These are phyloP conservation scores for Tolypocladium inflatum DNA, from an alignment of 2,329 filamentous ascomycete species.

Conservation along the genomic window DNA sequence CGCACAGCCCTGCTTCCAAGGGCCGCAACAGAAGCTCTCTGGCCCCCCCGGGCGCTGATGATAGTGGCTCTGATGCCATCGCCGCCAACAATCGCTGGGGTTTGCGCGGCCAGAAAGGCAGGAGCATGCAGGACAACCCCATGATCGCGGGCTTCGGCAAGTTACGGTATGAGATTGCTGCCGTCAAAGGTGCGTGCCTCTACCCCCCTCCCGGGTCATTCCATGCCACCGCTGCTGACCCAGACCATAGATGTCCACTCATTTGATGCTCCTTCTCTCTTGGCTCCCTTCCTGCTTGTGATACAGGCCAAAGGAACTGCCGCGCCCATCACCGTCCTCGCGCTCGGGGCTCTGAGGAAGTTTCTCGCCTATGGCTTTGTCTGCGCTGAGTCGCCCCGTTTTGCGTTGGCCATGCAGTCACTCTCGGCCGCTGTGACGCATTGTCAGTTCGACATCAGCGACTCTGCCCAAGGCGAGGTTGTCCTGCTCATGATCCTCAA, in stretches of 20 bases:
- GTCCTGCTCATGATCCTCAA: constrained; percentile 90
- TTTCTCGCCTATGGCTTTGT: constrained; percentile 95
- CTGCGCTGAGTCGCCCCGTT: constrained; percentile 71
- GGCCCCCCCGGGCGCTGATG: constrained; percentile 19
- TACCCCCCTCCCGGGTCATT: not conserved
- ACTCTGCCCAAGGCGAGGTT: constrained; percentile 89
- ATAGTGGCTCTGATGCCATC: constrained; percentile 36
- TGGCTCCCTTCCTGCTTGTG: constrained; percentile 92
- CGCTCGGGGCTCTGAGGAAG: constrained; percentile 87
- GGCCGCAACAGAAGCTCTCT: constrained; percentile 32
- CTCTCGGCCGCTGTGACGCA: constrained; percentile 93
- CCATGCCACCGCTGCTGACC: not conserved
- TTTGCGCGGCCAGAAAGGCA: constrained; percentile 85
- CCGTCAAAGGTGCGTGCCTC: constrained; percentile 55
- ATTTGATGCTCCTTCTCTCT: constrained; percentile 81
- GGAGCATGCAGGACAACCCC: constrained; percentile 95
- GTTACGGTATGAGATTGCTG: constrained; percentile 76
- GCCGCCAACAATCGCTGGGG: constrained; percentile 78
- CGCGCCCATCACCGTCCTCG: constrained; percentile 89
- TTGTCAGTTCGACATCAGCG: constrained; percentile 93
- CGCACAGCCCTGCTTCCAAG: constrained; percentile 31
- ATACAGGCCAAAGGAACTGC: constrained; percentile 94
- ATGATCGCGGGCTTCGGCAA: constrained; percentile 92
- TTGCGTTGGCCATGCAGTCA: constrained; percentile 86
- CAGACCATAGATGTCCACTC: constrained; percentile 60